Evolutionary conservation across 2,329 filamentous ascomycete genomes (phyloP).

Genomic region (Trichophyton simii): DNA sequence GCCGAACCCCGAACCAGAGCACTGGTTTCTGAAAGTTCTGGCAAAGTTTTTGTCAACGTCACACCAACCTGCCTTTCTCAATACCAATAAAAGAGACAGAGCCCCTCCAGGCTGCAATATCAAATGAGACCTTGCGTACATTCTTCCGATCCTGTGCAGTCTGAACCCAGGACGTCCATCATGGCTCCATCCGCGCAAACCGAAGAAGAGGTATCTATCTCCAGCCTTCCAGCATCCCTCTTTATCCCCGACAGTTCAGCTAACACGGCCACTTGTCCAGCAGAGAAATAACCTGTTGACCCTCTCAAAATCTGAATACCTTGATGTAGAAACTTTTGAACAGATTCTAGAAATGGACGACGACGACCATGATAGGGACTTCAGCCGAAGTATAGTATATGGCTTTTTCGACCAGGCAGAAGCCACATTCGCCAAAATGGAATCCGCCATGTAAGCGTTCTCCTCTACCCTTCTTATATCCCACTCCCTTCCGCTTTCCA

Average conservation of each 20-base stretch:
- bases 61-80: neutral
- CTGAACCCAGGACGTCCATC: conserved; percentile 11
- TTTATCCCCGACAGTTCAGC: neutral
- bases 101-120: neutral
- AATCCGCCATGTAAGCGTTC: conserved; percentile 60
- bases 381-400: conserved; percentile 76
- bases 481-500: neutral
- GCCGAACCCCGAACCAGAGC: neutral
- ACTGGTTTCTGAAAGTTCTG: neutral
- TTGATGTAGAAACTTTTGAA: conserved; percentile 71
- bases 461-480: conserved; percentile 3
- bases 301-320: conserved; percentile 50
- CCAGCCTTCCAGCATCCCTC: neutral
- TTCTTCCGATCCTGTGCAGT: conserved; percentile 8
- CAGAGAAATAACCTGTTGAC: conserved; percentile 40
- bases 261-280: conserved; percentile 12
- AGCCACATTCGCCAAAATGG: conserved; percentile 75
- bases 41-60: conserved; percentile 2
- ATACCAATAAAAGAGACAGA: neutral
- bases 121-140: conserved; percentile 14
- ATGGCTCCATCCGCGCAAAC: conserved; percentile 11
- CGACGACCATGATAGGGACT: conserved; percentile 61
- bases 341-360: conserved; percentile 99
- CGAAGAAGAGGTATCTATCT: conserved; percentile 6
- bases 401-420: conserved; percentile 90